Base-by-base conservation (phyloP, 2,329 filamentous ascomycete species). In the Penicillium sclerotiorum region DNA sequence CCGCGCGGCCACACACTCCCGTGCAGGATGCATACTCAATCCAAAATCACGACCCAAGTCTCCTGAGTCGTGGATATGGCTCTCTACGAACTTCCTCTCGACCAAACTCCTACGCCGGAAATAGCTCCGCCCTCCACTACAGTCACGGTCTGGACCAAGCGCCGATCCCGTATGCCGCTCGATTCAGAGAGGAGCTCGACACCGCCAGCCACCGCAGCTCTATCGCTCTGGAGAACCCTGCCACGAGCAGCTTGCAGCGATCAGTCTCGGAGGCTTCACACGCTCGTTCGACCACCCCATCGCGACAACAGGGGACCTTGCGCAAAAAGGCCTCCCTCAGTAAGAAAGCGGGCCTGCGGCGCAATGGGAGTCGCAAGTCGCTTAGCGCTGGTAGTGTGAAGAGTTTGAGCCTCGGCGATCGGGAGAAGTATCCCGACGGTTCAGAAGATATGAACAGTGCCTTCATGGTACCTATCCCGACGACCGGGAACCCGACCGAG, bases 391-490 rank as follows among this genome's bases (percentile, higher is more conserved):
- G 91, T 47, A 95, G 91, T 68, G 90, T 96, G 44, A 84, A 85
- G 61, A 95, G 91, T 63, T 78, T 95, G 49, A 84, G 82, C 21
- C 74, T 91, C 49, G 88, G 89, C 51, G 85, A 88, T 52, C 82
- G 75, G 44, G 74, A 77, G 54, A 76, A 74, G 53, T 77, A 77
- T 50, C 59, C 60, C 36, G 68, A 70, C 22, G 74, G 78, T 5
- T 79, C 78, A 23, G 86, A 90, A 52, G 80, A 83, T 53, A 78
- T 80, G 58, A 88, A 92, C 67, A 96, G 89, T 72, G 90, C 88
- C 36, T 96, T 96, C 68, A 87, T 86, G 69, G 91, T 90, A 41
- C 94, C 94, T 1, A 87, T 99, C 27, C 94, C 92, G 3, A 96
- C 90, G 5, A 83, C 82, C 15, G 90, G 90, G 4, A 91, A 86